Conservation (phyloP, 163 green algal species). For the Chloroidium sp. region DNA sequence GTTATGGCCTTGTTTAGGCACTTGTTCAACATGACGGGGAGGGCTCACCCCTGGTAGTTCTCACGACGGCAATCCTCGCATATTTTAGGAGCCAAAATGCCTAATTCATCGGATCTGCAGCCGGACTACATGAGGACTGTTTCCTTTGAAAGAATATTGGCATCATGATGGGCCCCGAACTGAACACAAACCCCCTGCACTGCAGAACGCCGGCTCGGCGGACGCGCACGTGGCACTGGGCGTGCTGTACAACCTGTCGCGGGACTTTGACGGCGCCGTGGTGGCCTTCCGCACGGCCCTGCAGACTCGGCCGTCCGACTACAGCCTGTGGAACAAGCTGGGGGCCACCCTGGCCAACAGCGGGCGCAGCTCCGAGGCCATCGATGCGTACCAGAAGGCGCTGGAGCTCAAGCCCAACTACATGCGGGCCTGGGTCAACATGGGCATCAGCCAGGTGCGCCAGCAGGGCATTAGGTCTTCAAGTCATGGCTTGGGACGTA, state of each 20-base stretch:
- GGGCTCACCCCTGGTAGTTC: too few relatives aligned
- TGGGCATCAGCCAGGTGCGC: slow-evolving; percentile 82
- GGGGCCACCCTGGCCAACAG: slow-evolving; percentile 92
- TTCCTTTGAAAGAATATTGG: not conserved
- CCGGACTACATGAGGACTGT: too few relatives aligned
- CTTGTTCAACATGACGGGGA: too few relatives aligned
- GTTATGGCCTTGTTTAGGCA: too few relatives aligned
- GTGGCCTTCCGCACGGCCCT: slow-evolving; percentile 72
- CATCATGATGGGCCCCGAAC: not conserved
- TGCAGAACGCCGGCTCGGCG: slow-evolving; percentile 33
- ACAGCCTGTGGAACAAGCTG: slow-evolving; percentile 97
- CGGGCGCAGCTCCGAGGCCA: slow-evolving; percentile 55
- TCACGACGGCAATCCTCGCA: too few relatives aligned
- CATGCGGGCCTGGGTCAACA: slow-evolving; percentile 97
- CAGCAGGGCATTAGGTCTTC: too few relatives aligned
- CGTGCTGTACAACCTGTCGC: slow-evolving; percentile 82
- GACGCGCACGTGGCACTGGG: slow-evolving; percentile 81
- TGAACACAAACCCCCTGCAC: not conserved
- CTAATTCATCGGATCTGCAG: too few relatives aligned
- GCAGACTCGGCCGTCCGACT: slow-evolving; percentile 64
- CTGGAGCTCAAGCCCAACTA: slow-evolving; percentile 98
- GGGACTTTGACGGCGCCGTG: slow-evolving; percentile 74
- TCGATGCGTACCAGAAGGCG: slow-evolving; percentile 72
- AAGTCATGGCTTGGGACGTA: too few relatives aligned
- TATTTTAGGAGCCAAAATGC: too few relatives aligned